Evolutionary conservation across 2,329 filamentous ascomycete genomes (phyloP), one percentile per base, ranked within the genome.

Genomic region (Chaetomiaceae sp.): DNA sequence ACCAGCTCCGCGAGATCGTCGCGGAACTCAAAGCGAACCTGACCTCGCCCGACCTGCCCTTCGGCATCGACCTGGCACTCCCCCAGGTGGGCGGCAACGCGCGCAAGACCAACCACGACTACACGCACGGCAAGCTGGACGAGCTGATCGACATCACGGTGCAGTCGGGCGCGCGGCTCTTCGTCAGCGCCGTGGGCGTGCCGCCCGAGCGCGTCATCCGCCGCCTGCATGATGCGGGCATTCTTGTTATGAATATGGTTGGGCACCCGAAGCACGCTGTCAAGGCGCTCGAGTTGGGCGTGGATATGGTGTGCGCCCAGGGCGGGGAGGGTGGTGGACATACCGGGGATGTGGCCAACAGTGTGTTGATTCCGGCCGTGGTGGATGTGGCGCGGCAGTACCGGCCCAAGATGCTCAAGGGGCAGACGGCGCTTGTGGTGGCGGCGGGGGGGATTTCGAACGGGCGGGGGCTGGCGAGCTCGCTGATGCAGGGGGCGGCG

Each of bases 221-320:
- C 59, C 73, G 82, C 40, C 75, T 97, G 39, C 92, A 97, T 64
- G 76, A 77, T 8, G 85, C 86, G 0, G 87, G 87, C 0, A 87
- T 97, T 35, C 66, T 95, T 53, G 77, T 96, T 31, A 96, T 96
- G 90, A 96, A 96, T 68, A 96, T 96, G 91, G 90, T 96, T 17
- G 92, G 92, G 0, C 87, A 91, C 62, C 91, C 92, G 2, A 89
- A 86, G 66, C 92, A 97, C 67, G 91, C 91, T 1, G 80, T 85
- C 66, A 96, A 96, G 72, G 91, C 91, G 2, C 74, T 97, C 4
- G 82, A 89, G 44, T 80, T 85, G 0, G 92, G 92, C 38, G 89
- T 95, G 9, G 92, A 97, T 69, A 85, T 96, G 57, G 79, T 97
- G 5, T 96, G 90, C 66, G 85, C 91, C 2, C 92, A 97, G 72